Conservation (phyloP, 768 basidiomycete genomes). For the Pleurotus cornucopiae region DNA sequence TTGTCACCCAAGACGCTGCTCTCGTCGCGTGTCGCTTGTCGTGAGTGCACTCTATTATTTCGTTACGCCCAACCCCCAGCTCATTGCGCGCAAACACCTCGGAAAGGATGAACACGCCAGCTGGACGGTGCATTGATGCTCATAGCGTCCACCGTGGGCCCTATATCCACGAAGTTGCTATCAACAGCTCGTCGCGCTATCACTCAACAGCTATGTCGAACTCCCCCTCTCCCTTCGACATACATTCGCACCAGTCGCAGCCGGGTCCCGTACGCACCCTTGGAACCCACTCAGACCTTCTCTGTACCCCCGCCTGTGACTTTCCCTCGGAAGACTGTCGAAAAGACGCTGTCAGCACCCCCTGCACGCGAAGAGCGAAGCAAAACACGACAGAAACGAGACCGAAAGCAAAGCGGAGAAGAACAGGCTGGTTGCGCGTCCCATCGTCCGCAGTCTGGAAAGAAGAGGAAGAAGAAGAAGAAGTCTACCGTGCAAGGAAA, state of each 20-base stretch:
- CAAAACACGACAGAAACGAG: background rate
- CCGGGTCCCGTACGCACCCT: background rate
- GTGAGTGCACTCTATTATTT: background rate
- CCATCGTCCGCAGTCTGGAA: background rate
- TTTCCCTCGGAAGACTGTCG: background rate
- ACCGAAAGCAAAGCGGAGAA: background rate
- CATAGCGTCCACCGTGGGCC: constrained; percentile 77
- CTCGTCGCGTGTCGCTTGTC: constrained; percentile 2
- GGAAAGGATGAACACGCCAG: constrained; percentile 1
- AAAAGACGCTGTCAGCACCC: too few species aligned
- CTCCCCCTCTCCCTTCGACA: background rate
- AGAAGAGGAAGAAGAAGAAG: too few species aligned
- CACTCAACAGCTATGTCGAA: constrained; percentile 1
- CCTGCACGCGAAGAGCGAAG: background rate
- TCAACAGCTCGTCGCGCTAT: constrained; percentile 2
- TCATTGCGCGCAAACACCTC: background rate
- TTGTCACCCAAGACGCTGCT: background rate
- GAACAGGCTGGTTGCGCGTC: background rate
- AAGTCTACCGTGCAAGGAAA: too few species aligned
- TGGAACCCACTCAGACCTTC: background rate
- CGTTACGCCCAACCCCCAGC: too few species aligned
- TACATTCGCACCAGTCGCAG: background rate
- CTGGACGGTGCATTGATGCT: constrained; percentile 75
- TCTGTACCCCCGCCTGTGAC: background rate
- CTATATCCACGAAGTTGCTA: constrained; percentile 25